Conservation (phyloP, 164 flowering plant species). For the Protea cynaroides region DNA sequence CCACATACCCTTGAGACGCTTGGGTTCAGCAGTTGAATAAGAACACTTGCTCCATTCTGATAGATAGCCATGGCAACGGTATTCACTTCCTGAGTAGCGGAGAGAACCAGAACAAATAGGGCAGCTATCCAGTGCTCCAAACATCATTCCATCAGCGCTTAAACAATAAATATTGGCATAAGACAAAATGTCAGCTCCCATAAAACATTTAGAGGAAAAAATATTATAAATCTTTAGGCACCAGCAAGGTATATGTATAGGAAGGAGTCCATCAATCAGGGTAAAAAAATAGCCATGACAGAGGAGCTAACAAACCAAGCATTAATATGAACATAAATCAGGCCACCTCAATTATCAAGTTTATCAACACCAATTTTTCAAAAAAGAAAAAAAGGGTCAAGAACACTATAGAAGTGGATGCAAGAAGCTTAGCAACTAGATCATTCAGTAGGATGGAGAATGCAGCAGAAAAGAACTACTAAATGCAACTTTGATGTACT, state of each 20-base stretch:
- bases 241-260: too few species aligned
- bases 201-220: neutral
- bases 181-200: neutral
- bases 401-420: neutral
- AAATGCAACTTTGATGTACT: too few species aligned
- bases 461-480: too few species aligned
- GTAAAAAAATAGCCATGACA: neutral
- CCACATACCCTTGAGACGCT: constrained; percentile 76
- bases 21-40: constrained; percentile 61
- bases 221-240: too few species aligned
- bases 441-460: too few species aligned
- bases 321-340: neutral
- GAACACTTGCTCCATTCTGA: constrained; percentile 95
- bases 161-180: constrained; percentile 9
- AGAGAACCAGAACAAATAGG: constrained; percentile 70
- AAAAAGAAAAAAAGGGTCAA: neutral
- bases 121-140: constrained; percentile 79
- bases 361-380: neutral
- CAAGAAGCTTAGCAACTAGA: too few species aligned
- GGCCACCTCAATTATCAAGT: neutral
- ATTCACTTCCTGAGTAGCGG: constrained; percentile 64
- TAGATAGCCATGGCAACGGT: constrained; percentile 74
- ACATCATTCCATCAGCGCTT: constrained; percentile 96
- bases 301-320: neutral
- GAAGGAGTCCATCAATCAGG: neutral